Evolutionary conservation across 208 protist genomes (phyloP).

Genomic region (Entamoeba moshkovskii): DNA sequence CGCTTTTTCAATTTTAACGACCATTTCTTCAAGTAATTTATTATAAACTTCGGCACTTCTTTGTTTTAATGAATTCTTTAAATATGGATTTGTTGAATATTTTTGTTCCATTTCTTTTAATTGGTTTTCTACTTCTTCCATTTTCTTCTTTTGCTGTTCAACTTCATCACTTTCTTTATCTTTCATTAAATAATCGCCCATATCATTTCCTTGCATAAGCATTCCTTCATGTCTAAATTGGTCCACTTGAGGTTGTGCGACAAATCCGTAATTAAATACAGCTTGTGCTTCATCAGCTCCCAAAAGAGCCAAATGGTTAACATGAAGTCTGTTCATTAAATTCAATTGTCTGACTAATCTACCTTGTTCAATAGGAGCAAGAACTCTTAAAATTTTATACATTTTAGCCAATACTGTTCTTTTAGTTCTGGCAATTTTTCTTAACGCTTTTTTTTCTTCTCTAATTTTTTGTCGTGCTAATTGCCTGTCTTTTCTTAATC

Average conservation of each 20-base stretch:
- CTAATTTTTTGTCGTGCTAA: neutral
- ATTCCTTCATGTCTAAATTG: neutral
- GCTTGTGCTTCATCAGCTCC: neutral
- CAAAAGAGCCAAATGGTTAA: neutral
- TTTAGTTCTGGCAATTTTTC: neutral
- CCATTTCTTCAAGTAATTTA: neutral
- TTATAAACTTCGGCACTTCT: neutral
- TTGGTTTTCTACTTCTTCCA: neutral
- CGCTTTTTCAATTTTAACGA: neutral
- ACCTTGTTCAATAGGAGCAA: neutral
- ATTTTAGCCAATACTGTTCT: neutral
- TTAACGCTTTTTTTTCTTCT: neutral
- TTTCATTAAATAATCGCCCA: neutral
- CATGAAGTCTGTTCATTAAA: neutral
- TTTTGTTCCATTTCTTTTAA: neutral
- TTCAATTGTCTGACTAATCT: neutral
- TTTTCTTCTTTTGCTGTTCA: neutral
- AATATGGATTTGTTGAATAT: neutral
- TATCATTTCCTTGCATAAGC: neutral
- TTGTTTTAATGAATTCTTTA: neutral
- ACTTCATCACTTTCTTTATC: neutral
- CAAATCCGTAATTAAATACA: neutral
- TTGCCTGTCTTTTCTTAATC: neutral
- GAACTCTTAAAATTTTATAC: neutral
- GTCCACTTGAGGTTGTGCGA: neutral